phyloP scores from a whole-genome alignment of 805 yeast genomes.

The Wickerhamiella kurtzmanii region DNA sequence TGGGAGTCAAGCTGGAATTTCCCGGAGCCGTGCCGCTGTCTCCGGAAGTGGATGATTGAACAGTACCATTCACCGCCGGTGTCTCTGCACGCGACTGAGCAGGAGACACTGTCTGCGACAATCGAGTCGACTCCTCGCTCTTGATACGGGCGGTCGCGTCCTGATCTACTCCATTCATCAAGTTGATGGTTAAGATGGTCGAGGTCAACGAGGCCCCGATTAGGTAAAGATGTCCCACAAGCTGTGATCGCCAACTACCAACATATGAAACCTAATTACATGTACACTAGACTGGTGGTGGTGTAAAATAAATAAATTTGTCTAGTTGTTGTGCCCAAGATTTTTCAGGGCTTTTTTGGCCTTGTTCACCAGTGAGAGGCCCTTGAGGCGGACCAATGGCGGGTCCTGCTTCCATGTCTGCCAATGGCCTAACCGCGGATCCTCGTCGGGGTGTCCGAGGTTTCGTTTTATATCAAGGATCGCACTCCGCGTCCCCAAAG shows the following conservation, averaged over 20 bases:
- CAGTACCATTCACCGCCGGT: not conserved
- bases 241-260: too few relatives aligned
- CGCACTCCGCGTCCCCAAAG: constrained; percentile 50
- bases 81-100: not conserved
- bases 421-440: constrained; percentile 52
- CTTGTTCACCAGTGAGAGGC: constrained; percentile 9
- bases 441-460: constrained; percentile 35
- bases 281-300: not conserved
- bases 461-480: constrained; percentile 28
- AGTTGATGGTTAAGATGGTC: not conserved
- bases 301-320: not conserved
- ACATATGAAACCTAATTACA: too few relatives aligned
- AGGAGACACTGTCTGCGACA: not conserved
- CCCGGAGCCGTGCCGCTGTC: too few relatives aligned
- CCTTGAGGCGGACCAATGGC: constrained; percentile 8
- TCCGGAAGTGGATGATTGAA: constrained; percentile 8
- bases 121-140: not conserved
- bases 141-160: not conserved
- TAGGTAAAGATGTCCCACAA: not conserved
- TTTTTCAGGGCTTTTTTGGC: not conserved
- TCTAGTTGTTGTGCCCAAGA: not conserved
- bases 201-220: not conserved
- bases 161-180: not conserved
- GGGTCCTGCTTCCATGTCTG: constrained; percentile 46
- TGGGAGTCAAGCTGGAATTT: constrained; percentile 12